Percentiles rank a stretch among this genome's conserved stretches.
Conservation (phyloP, 2,329 filamentous ascomycete genomes). For the Beauveria bassiana region DNA sequence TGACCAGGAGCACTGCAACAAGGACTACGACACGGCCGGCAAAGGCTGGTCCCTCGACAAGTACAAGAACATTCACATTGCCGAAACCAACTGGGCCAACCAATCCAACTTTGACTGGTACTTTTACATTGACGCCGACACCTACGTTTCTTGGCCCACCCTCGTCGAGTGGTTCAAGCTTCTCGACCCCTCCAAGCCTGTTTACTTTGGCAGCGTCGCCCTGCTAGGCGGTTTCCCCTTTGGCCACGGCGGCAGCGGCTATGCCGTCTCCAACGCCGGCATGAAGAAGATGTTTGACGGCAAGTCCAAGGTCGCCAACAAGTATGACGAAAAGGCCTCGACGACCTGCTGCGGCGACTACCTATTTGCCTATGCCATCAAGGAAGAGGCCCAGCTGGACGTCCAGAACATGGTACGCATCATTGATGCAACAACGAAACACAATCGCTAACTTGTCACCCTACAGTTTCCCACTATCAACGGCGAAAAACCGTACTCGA, state of each 20-base stretch:
- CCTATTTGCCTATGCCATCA: constrained; percentile 38
- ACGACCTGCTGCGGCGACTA: constrained; percentile 44
- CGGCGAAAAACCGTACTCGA: constrained; percentile 44
- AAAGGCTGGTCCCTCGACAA: constrained; percentile 50
- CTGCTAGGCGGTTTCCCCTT: constrained; percentile 36
- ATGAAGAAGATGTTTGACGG: constrained; percentile 39
- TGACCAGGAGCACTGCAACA: constrained; percentile 37
- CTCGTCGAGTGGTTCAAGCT: constrained; percentile 39
- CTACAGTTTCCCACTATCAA: constrained; percentile 45
- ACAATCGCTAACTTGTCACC: background rate
- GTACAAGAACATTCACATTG: constrained; percentile 55
- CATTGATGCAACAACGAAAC: background rate
- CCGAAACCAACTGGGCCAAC: constrained; percentile 43
- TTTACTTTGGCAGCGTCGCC: constrained; percentile 44
- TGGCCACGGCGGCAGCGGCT: constrained; percentile 50
- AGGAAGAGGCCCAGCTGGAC: constrained; percentile 32
- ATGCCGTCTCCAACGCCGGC: constrained; percentile 42
- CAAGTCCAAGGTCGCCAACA: constrained; percentile 35
- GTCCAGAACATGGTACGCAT: constrained; percentile 35
- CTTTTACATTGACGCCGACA: constrained; percentile 51
- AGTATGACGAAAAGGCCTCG: constrained; percentile 35
- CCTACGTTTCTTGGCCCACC: constrained; percentile 48
- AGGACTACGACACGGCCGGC: constrained; percentile 18
- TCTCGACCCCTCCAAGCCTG: constrained; percentile 34
- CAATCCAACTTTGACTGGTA: constrained; percentile 50